phyloP scores from a whole-genome alignment of 2,329 filamentous ascomycete genomes.

The Ceratocystis alfenasii region DNA sequence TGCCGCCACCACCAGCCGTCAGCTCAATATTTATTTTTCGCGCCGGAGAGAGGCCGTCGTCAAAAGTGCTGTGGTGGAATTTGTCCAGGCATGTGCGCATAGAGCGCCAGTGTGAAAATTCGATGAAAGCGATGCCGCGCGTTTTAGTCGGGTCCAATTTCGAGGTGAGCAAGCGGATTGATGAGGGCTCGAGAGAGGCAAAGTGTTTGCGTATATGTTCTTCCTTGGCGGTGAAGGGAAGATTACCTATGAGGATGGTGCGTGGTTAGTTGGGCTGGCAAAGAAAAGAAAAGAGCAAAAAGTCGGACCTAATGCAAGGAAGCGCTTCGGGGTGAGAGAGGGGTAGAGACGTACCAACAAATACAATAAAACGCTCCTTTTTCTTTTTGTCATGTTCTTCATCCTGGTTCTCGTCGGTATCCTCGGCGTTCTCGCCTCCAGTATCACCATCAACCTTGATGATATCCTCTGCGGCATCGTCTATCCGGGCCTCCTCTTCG shows the following conservation, averaged over 20 bases:
- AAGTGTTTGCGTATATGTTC: slow-evolving; percentile 64
- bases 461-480: slow-evolving; percentile 25
- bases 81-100: slow-evolving; percentile 89
- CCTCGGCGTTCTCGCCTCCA: slow-evolving; percentile 26
- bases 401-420: slow-evolving; percentile 26
- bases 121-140: slow-evolving; percentile 74
- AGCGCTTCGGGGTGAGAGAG: neutral
- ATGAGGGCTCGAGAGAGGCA: slow-evolving; percentile 55
- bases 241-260: slow-evolving; percentile 50
- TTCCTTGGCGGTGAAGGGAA: slow-evolving; percentile 70
- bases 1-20: slow-evolving; percentile 78
- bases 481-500: slow-evolving; percentile 5
- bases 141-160: slow-evolving; percentile 50
- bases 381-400: slow-evolving; percentile 26
- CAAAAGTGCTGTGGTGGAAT: slow-evolving; percentile 75
- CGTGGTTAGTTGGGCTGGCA: neutral
- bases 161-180: slow-evolving; percentile 62
- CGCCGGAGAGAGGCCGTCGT: slow-evolving; percentile 40
- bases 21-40: slow-evolving; percentile 87
- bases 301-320: slow-evolving; percentile 19
- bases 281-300: slow-evolving; percentile 14
- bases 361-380: slow-evolving; percentile 57
- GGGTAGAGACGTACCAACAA: slow-evolving; percentile 46
- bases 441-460: slow-evolving; percentile 24
- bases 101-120: slow-evolving; percentile 73